phyloP scores from a whole-genome alignment of 805 yeast species.

The Alloascoidea africana region DNA sequence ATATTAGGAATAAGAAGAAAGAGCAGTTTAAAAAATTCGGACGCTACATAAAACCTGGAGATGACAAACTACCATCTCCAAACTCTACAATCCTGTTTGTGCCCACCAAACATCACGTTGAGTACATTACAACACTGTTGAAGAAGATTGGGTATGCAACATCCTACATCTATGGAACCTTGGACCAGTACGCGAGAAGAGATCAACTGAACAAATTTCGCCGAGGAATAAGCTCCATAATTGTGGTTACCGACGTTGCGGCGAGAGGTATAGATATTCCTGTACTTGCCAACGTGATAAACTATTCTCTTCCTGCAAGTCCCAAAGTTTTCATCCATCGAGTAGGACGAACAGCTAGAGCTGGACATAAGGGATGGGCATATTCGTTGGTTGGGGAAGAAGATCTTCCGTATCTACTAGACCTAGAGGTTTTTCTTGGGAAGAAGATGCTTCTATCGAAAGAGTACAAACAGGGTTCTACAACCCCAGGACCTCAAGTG shows the following conservation, averaged over 20 bases:
- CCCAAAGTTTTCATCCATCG: slow-evolving; percentile 92
- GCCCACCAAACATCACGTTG: slow-evolving; percentile 97
- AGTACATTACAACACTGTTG: slow-evolving; percentile 60
- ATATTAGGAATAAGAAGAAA: slow-evolving; percentile 17
- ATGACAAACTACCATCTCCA: slow-evolving; percentile 72
- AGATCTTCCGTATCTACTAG: slow-evolving; percentile 83
- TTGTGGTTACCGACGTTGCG: slow-evolving; percentile 96
- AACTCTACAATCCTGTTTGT: slow-evolving; percentile 86
- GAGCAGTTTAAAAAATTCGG: slow-evolving; percentile 25
- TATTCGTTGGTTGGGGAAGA: slow-evolving; percentile 73
- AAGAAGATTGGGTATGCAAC: slow-evolving; percentile 72
- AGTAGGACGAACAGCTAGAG: slow-evolving; percentile 99
- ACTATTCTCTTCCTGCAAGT: slow-evolving; percentile 79
- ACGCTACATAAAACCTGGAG: slow-evolving; percentile 54
- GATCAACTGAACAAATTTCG: slow-evolving; percentile 78
- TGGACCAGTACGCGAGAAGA: slow-evolving; percentile 90
- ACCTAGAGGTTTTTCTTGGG: slow-evolving; percentile 81
- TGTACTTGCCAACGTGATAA: slow-evolving; percentile 84
- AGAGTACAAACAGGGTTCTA: slow-evolving; percentile 22
- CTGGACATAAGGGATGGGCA: slow-evolving; percentile 97
- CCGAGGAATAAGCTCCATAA: slow-evolving; percentile 65
- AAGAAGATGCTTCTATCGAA: slow-evolving; percentile 56
- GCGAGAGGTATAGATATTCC: slow-evolving; percentile 96
- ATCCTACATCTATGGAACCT: slow-evolving; percentile 84
- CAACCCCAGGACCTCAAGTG: slow-evolving; percentile 33